A percentile compares a stretch with the other conserved stretches of the same genome.
These are phyloP conservation scores for Eucommia ulmoides DNA, from an alignment of 257 asterid species.

Conservation along the genomic window DNA sequence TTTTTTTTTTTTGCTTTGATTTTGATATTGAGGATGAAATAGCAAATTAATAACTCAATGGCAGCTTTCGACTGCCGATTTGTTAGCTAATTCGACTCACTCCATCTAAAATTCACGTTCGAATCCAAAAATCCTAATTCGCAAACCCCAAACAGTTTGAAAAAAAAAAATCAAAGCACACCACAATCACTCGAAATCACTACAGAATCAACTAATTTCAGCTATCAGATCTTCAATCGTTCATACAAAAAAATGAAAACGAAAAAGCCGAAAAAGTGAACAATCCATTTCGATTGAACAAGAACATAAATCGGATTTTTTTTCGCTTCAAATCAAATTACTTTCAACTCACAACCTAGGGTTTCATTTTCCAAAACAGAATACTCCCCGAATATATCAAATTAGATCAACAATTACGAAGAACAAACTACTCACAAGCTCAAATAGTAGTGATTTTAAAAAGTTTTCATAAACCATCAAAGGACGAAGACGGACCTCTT, in stretches of 20 bases:
- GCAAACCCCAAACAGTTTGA: slow-evolving; percentile 9
- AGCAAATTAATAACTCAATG: slow-evolving; percentile 54
- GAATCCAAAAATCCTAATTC: slow-evolving; percentile 21
- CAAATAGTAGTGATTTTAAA: no score
- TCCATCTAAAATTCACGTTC: slow-evolving; percentile 28
- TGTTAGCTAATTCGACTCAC: slow-evolving; percentile 67
- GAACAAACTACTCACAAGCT: background rate
- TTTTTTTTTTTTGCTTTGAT: slow-evolving; percentile 32
- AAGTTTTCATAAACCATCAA: no score
- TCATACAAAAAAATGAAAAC: background rate
- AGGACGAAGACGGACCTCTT: slow-evolving; percentile 19
- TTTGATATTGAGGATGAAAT: slow-evolving; percentile 44
- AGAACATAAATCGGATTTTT: background rate
- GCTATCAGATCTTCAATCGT: slow-evolving; percentile 28
- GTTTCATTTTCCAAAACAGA: background rate
- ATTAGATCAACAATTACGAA: background rate
- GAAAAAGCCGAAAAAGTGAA: slow-evolving; percentile 4
- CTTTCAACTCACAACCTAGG: background rate
- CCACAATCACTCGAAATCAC: background rate
- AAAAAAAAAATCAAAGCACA: background rate
- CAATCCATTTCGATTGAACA: slow-evolving; percentile 1
- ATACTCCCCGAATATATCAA: background rate
- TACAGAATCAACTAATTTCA: no score
- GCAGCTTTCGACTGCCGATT: slow-evolving; percentile 73
- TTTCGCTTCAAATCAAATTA: background rate